These are phyloP conservation scores for Leccinum colubrinum DNA, from an alignment of 1,284 basidiomycete genomes.

Conservation along the genomic window DNA sequence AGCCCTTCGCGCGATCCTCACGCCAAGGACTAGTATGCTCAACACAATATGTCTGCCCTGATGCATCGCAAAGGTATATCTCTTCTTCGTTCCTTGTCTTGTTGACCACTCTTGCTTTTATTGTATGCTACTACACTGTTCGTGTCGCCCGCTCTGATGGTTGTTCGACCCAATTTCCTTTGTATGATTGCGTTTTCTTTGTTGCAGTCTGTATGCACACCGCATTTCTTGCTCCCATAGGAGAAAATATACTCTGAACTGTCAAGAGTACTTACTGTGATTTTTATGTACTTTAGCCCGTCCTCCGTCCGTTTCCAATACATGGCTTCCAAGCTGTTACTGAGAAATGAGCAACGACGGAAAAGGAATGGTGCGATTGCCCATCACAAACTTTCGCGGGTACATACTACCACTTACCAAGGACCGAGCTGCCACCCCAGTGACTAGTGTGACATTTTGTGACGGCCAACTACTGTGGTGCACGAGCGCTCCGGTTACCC, in stretches of 20 bases:
- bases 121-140: slow-evolving; percentile 5
- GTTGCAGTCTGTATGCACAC: slow-evolving; percentile 17
- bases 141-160: slow-evolving; percentile 3
- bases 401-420: too few relatives aligned
- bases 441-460: too few relatives aligned
- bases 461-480: too few relatives aligned
- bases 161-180: slow-evolving; percentile 4
- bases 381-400: background rate
- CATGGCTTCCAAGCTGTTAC: background rate
- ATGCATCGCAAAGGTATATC: slow-evolving; percentile 27
- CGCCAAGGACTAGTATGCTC: slow-evolving; percentile 25
- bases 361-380: background rate
- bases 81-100: background rate
- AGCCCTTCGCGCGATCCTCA: slow-evolving; percentile 27
- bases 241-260: slow-evolving; percentile 8
- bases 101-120: slow-evolving; percentile 1
- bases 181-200: slow-evolving; percentile 17
- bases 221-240: slow-evolving; percentile 5
- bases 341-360: background rate
- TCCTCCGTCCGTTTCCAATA: background rate
- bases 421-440: too few relatives aligned
- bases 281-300: background rate
- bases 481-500: too few relatives aligned
- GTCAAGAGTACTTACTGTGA: background rate
- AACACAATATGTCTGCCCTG: slow-evolving; percentile 26